phyloP scores from a whole-genome alignment of 257 asterid species.

The Ballota nigra region DNA sequence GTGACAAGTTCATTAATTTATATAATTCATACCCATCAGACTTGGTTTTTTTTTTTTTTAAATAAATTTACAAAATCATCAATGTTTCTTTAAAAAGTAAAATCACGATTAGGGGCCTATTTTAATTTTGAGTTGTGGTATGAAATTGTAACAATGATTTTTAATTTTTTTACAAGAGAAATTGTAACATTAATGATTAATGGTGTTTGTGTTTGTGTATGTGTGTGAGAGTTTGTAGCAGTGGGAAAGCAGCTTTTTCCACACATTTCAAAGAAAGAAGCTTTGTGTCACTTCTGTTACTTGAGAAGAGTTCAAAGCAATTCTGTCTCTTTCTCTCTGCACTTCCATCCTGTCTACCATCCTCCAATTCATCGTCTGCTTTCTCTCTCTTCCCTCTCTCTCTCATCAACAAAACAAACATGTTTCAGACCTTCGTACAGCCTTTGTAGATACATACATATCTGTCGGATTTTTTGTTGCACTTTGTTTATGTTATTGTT shows the following conservation, averaged over 20 bases:
- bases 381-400: too few relatives aligned
- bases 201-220: too few relatives aligned
- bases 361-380: slow-evolving; percentile 33
- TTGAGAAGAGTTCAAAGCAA: neutral
- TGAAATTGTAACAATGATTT: neutral
- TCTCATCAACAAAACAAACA: neutral
- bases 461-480: slow-evolving; percentile 20
- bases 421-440: neutral
- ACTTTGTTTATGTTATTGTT: neutral
- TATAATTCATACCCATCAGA: too few relatives aligned
- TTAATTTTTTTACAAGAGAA: too few relatives aligned
- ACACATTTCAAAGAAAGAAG: slow-evolving; percentile 11
- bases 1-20: too few relatives aligned
- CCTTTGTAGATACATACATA: slow-evolving; percentile 21
- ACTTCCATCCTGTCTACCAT: slow-evolving; percentile 32
- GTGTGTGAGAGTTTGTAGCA: slow-evolving; percentile 19
- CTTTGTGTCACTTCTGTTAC: slow-evolving; percentile 37
- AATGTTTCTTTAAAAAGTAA: neutral
- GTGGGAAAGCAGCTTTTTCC: slow-evolving; percentile 31
- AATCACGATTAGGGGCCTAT: neutral
- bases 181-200: too few relatives aligned
- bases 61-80: too few relatives aligned
- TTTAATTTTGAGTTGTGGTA: neutral
- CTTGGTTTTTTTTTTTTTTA: too few relatives aligned
- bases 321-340: slow-evolving; percentile 19